These are phyloP conservation scores for Phialophora expanda DNA, from an alignment of 2,329 filamentous ascomycete species.

Conservation along the genomic window DNA sequence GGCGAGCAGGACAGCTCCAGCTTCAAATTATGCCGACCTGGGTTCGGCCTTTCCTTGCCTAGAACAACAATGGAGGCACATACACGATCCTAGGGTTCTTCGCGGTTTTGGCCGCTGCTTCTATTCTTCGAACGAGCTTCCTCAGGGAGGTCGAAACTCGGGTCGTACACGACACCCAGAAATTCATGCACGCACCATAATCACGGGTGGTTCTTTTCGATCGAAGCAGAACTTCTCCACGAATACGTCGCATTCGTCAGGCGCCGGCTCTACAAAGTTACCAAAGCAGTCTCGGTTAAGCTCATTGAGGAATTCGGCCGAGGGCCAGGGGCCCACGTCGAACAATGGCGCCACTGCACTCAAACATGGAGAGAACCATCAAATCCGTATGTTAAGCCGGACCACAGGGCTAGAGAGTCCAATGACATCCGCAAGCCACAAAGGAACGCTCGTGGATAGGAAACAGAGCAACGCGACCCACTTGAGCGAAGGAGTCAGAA, in stretches of 20 bases:
- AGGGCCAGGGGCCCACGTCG: too few relatives aligned
- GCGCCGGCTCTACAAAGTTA: background rate
- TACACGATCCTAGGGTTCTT: background rate
- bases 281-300: too few relatives aligned
- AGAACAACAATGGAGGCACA: background rate
- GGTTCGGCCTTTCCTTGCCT: background rate
- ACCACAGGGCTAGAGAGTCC: too few relatives aligned
- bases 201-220: background rate
- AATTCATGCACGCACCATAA: background rate
- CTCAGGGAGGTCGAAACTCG: background rate
- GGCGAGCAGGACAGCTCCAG: background rate
- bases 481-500: conserved; percentile 45
- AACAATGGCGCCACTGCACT: too few relatives aligned
- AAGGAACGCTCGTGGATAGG: background rate
- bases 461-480: background rate
- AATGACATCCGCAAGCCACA: background rate
- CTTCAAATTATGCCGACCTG: background rate
- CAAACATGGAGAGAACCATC: too few relatives aligned
- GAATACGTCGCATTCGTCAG: background rate
- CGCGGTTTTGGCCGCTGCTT: background rate
- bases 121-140: background rate
- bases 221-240: background rate
- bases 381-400: too few relatives aligned
- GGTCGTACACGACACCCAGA: background rate
- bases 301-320: too few relatives aligned